These are phyloP conservation scores for Stylosanthes scabra DNA, from an alignment of 331 rosid species.

Conservation along the genomic window DNA sequence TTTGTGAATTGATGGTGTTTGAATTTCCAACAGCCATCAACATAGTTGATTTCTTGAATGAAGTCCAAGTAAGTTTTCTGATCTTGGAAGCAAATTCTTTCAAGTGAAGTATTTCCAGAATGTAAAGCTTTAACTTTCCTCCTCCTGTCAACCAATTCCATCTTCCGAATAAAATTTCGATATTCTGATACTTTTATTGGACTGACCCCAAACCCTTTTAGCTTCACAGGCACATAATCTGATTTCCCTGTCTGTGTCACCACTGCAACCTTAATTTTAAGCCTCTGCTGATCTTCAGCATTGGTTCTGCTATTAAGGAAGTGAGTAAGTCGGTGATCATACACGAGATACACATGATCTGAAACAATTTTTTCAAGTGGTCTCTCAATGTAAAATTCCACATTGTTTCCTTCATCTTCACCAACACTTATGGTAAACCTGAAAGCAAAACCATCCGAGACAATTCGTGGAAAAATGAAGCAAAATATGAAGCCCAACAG, in stretches of 20 bases:
- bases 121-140: neutral
- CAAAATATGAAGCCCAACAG: conserved; percentile 26
- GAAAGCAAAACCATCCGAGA: neutral
- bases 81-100: neutral
- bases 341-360: conserved; percentile 14
- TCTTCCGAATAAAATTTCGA: neutral
- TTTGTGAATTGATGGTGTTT: neutral
- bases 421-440: conserved; percentile 9
- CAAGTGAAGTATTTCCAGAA: neutral
- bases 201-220: conserved; percentile 22
- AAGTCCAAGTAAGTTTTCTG: neutral
- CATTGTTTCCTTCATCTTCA: neutral
- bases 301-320: neutral
- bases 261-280: conserved; percentile 3
- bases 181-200: conserved; percentile 8
- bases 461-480: neutral
- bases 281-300: neutral
- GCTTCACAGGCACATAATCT: neutral
- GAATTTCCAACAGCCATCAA: neutral
- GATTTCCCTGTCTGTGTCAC: neutral
- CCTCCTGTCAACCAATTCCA: neutral
- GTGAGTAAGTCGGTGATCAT: neutral
- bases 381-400: neutral
- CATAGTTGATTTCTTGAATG: neutral
- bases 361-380: neutral